Evolutionary conservation across 176 grass and related monocot genomes (phyloP), one percentile per base, ranked within the genome.

Genomic region (Phoenix dactylifera): DNA sequence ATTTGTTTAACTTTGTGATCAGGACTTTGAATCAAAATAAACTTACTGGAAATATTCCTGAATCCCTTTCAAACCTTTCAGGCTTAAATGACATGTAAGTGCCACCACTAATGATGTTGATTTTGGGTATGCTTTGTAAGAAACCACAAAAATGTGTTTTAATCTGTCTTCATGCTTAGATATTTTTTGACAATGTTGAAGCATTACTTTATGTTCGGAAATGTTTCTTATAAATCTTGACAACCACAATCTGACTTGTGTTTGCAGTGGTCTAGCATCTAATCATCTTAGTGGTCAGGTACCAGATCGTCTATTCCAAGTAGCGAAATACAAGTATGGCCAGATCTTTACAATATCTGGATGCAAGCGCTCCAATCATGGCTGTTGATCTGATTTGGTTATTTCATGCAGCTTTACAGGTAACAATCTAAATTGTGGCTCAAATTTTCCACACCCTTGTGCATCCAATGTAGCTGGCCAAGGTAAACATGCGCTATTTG

Each of bases 271-370:
- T 18, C 73, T 98, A 69, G 93, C 93, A 16, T 92, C 80, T 78
- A 98, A 98, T 82, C 64, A 80, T 54, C 82, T 98, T 24, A 83
- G 76, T 26, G 93, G 87, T 76, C 78, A 77, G 74, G 91, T 98
- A 88, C 84, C 93, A 56, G 52, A 65, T 70, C 64, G 60, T 22
- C 76, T 98, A 26, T 98, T 92, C 80, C 68, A 85, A 88, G 93
- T 92, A 66, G 84, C 79, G 77, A 86, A 76, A 78, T 98, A 92
- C 84, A 98, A 98, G 93, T 97, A 97, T 72, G 73, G 63, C 60
- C 16, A 24, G 26, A 35, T 63, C 9, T 1, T 32, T 55, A 26
- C 15, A 16, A 56, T 22, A 66, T 74, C 69, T 74, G 6, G 15
- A 15, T 71, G 3, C 22, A 60, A 71, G 15, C 49, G n/a, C 73